A percentile compares a stretch with the other conserved stretches of the same genome.
These are phyloP conservation scores for Sergeia podlipaevii DNA, from an alignment of 208 protist genomes.

Conservation along the genomic window DNA sequence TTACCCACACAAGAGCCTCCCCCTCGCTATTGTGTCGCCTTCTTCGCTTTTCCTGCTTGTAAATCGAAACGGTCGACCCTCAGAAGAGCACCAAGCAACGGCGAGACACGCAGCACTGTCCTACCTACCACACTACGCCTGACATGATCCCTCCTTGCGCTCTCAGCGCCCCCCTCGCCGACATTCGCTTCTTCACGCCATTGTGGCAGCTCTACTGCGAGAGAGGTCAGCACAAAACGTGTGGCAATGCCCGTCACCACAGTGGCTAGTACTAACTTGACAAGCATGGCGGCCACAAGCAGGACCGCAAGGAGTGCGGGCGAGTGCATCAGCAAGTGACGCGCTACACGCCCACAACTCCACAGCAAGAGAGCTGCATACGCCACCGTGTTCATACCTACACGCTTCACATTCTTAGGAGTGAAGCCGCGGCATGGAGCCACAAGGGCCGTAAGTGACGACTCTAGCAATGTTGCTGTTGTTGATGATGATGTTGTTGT, in stretches of 20 bases:
- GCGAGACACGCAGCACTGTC: constrained; percentile 15
- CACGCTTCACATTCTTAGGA: constrained; percentile 33
- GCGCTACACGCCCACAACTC: constrained; percentile 24
- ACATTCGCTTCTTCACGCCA: no score
- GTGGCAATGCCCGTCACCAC: constrained; percentile 16
- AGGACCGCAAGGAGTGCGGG: constrained; percentile 23
- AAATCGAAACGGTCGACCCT: constrained; percentile 29
- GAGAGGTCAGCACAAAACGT: constrained; percentile 28
- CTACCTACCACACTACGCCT: not conserved
- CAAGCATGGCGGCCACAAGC: constrained; percentile 11
- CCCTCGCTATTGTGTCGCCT: not conserved
- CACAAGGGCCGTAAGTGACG: constrained; percentile 15
- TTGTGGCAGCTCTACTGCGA: constrained; percentile 5
- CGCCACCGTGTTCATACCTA: constrained; percentile 34
- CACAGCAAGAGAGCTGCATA: constrained; percentile 44
- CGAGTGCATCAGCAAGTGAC: constrained; percentile 11
- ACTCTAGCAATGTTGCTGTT: not conserved
- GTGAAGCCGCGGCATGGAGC: constrained; percentile 32
- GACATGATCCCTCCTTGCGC: no score
- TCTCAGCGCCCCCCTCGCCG: not conserved
- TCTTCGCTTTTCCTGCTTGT: constrained; percentile 22
- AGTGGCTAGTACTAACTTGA: constrained; percentile 26
- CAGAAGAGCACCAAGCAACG: constrained; percentile 28
- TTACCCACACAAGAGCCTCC: not conserved
- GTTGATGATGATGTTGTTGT: not conserved